Base-by-base conservation (phyloP, 1,284 basidiomycete species). In the Sanghuangporus weigelae region DNA sequence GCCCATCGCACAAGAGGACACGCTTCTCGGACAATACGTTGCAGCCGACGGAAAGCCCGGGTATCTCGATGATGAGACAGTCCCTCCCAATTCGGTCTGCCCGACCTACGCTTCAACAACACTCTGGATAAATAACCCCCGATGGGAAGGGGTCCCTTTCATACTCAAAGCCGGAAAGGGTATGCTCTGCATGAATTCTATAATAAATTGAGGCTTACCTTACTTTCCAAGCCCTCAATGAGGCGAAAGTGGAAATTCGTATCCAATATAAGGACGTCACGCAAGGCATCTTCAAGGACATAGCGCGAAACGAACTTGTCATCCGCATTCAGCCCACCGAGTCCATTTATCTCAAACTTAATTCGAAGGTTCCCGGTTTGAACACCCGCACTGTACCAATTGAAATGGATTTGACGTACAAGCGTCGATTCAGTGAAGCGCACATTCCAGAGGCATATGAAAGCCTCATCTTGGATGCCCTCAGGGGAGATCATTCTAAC, bases 141-240 rank as follows among this genome's bases (percentile, higher is more conserved):
- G 95, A 67, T 98, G 95, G 95, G 95, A 98, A 75, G 95, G 95
- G 66, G 95, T 98, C 2, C 95, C 95, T 0, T 98, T 98, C 80
- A 94, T 98, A 71, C 83, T 98, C 71, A 97, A 95, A 78, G 95
- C 95, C 38, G 95, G 95, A 64, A 98, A 98, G 83, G 95, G 94
- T 94, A 65, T 64, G 79, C 71, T 59, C 44, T 35, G 12, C 49
- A 38, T 51, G 48, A 39, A 51, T 57, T 67, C 66, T 51, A 14
- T 6, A 62, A 59, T 26, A 10, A 46, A 19, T 35, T 3, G 19
- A 40, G n/a, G 42, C 55, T 49, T 61, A 44, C 31, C 40, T 54
- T 53, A 62, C 54, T 35, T 40, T 57, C 60, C 21, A 54, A 96
- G 95, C 95, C 10, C 79, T 98, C 65, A 96, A 97, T 78, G 95